phyloP scores from a whole-genome alignment of 805 yeast species.

The Zygosaccharomyces gambellarensis region DNA sequence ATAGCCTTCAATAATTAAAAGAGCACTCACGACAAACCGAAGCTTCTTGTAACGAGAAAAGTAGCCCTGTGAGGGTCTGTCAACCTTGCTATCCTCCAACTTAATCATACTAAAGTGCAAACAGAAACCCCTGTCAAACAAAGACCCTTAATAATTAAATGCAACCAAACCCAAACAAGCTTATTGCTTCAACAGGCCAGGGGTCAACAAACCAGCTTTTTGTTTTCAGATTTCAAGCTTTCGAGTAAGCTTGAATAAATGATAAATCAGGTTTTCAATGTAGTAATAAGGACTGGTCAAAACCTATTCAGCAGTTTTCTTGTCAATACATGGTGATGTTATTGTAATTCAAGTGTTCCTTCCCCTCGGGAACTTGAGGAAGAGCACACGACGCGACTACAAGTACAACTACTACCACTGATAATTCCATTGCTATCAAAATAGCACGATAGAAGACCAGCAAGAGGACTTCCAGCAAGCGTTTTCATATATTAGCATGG shows the following conservation, averaged over 20 bases:
- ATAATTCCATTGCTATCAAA: background rate
- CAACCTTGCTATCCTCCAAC: background rate
- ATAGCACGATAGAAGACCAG: too few species aligned
- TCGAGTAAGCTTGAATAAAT: too few species aligned
- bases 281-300: too few species aligned
- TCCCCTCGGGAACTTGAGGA: too few species aligned
- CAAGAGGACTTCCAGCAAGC: background rate
- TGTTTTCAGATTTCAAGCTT: too few species aligned
- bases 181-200: background rate
- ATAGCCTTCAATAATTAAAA: slow-evolving; percentile 8
- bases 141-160: background rate
- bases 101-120: background rate
- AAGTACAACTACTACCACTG: background rate
- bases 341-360: background rate
- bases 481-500: slow-evolving; percentile 13
- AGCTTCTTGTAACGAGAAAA: slow-evolving; percentile 5
- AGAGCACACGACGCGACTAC: background rate
- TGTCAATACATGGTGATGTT: background rate
- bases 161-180: background rate
- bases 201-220: too few species aligned
- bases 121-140: too few species aligned
- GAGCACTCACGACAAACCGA: slow-evolving; percentile 7
- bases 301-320: background rate
- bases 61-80: background rate
- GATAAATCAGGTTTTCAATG: too few species aligned